Base-by-base conservation (phyloP, 495 filamentous ascomycete genomes). In the Trichoderma orchidacearum region DNA sequence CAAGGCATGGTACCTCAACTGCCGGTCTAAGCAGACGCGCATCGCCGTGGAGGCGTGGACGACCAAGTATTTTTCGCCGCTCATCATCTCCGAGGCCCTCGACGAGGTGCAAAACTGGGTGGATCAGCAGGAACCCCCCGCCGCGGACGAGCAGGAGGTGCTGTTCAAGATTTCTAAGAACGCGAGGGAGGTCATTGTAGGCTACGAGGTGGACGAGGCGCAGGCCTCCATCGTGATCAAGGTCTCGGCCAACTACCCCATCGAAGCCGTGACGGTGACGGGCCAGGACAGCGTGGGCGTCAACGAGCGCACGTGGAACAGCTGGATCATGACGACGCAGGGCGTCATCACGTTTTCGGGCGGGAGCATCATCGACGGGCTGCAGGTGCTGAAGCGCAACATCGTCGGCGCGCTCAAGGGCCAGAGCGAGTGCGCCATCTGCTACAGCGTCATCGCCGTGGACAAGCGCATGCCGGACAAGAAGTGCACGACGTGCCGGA, bases 361-460 rank as follows among this genome's bases (percentile, higher is more conserved):
- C 64, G 88, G 86, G 52, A 85, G 76, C 61, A 77, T 97, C 58
- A 85, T 87, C 30, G 91, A 96, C 58, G 93, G 90, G 0, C 74
- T 99, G 23, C 72, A 82, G 27, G 82, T 86, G 18, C 96, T 92
- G 78, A 78, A 86, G 29, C 78, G 81, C 54, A 96, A 96, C 67
- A 82, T 97, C 1, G 79, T 82, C 13, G 87, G 88, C 1, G 85
- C 90, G 11, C 74, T 99, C 59, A 92, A 95, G 71, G 92, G 89
- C 3, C 90, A 97, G 66, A 90, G 80, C 12, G 93, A 97, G 72
- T 99, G 93, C 64, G 88, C 93, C 3, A 97, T 97, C 65, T 98
- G 93, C 73, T 97, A 96, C 71, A 89, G 84, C 48, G 90, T 97
- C 61, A 85, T 98, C 54, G 85, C 87, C 28, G 82, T 78, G 15